phyloP scores from a whole-genome alignment of 2,329 filamentous ascomycete genomes.

The Dichotomopilus funicola region DNA sequence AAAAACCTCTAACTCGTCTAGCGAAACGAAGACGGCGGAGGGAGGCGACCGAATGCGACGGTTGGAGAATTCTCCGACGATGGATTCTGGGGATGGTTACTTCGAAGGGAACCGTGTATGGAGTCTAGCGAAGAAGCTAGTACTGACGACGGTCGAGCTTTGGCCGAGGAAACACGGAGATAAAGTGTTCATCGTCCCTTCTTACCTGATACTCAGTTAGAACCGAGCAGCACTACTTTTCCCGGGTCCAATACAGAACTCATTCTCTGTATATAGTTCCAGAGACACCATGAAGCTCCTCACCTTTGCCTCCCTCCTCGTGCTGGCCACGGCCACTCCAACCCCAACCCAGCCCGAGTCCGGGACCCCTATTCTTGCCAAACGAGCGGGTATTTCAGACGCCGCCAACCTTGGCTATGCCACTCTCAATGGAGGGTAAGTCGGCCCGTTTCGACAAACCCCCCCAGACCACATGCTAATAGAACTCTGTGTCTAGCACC shows the following conservation, averaged over 20 bases:
- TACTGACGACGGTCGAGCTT: not conserved
- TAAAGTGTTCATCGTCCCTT: no score
- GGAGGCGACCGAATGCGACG: slow-evolving; percentile 2
- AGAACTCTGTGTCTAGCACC: slow-evolving; percentile 28
- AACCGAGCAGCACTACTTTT: not conserved
- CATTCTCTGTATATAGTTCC: not conserved
- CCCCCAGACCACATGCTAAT: not conserved
- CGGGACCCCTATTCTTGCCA: slow-evolving; percentile 2
- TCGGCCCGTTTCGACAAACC: not conserved
- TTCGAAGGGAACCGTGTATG: not conserved
- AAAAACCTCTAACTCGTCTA: not conserved
- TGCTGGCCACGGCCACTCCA: slow-evolving; percentile 13
- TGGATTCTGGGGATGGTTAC: not conserved
- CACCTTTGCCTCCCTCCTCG: slow-evolving; percentile 3
- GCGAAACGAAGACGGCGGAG: not conserved
- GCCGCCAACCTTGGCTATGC: slow-evolving; percentile 20
- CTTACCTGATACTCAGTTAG: no score
- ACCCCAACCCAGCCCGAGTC: slow-evolving; percentile 14
- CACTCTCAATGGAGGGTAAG: slow-evolving; percentile 21
- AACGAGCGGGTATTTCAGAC: slow-evolving; percentile 17
- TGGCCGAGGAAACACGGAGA: no score
- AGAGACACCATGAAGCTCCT: slow-evolving; percentile 15
- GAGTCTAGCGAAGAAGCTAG: not conserved
- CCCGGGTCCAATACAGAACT: not conserved
- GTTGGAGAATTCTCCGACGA: slow-evolving; percentile 4